Conservation (phyloP, 768 basidiomycete genomes). For the Suillus decipiens region DNA sequence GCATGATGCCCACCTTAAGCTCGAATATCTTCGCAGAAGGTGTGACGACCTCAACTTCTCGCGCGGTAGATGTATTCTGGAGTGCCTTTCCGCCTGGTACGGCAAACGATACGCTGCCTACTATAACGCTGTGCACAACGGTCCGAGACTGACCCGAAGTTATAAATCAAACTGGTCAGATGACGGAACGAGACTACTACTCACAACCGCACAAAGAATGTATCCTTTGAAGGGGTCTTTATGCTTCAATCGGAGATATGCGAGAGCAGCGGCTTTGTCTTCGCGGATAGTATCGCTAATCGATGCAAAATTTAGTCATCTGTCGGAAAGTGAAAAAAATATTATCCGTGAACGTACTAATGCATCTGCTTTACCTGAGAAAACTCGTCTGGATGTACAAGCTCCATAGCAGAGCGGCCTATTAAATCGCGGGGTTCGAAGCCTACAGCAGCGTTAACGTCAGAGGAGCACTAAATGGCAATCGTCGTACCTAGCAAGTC, state of each 20-base stretch:
- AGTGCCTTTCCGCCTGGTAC: slow-evolving; percentile 73
- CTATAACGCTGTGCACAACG: slow-evolving; percentile 71
- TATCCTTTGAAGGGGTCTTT: slow-evolving; percentile 79
- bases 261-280: slow-evolving; percentile 79
- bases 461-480: background rate
- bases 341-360: slow-evolving; percentile 48
- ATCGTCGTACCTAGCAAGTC: slow-evolving; percentile 57
- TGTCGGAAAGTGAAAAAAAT: background rate
- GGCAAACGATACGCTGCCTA: slow-evolving; percentile 80
- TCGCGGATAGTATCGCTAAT: slow-evolving; percentile 70
- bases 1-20: slow-evolving; percentile 44
- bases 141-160: slow-evolving; percentile 50
- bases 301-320: slow-evolving; percentile 3
- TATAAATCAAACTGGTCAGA: slow-evolving; percentile 3
- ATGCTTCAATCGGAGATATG: slow-evolving; percentile 77
- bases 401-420: slow-evolving; percentile 66
- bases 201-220: slow-evolving; percentile 71
- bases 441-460: slow-evolving; percentile 41
- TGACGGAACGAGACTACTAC: slow-evolving; percentile 27
- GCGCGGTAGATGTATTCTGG: slow-evolving; percentile 80
- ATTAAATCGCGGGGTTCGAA: slow-evolving; percentile 75
- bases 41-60: slow-evolving; percentile 76
- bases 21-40: slow-evolving; percentile 56
- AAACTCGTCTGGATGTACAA: slow-evolving; percentile 83
- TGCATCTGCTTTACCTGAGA: slow-evolving; percentile 65